A percentile compares a stretch with the other conserved stretches of the same genome.
phyloP scores from a whole-genome alignment of 306 rosid species.

The barrel medic (Medicago truncatula) region DNA sequence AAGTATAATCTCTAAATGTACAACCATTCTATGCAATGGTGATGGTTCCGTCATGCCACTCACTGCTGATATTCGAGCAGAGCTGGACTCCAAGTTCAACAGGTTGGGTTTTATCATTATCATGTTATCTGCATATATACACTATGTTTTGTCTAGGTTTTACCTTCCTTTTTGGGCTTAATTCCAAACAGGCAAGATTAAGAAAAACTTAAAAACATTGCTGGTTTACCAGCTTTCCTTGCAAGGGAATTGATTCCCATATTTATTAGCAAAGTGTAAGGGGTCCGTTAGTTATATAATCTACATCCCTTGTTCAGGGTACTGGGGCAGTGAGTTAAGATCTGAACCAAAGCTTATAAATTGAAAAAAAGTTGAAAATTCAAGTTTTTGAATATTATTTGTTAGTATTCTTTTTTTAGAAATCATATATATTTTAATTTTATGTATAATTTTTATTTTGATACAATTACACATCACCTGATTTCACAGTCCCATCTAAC shows the following conservation, averaged over 20 bases:
- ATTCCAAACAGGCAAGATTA: constrained; percentile 31
- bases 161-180: constrained; percentile 33
- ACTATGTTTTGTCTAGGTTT: constrained; percentile 14
- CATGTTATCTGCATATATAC: background rate
- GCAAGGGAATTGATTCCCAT: constrained; percentile 23
- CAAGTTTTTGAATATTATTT: background rate
- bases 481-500: constrained; percentile 13
- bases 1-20: constrained; percentile 83
- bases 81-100: constrained; percentile 73
- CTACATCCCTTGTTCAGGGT: constrained; percentile 16
- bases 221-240: constrained; percentile 26
- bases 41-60: constrained; percentile 77
- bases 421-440: too few relatives aligned
- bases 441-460: too few relatives aligned
- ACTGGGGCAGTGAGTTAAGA: background rate
- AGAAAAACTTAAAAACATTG: constrained; percentile 11
- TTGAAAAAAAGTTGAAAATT: background rate
- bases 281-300: constrained; percentile 1
- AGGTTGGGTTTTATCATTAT: constrained; percentile 60
- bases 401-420: background rate
- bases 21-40: constrained; percentile 78
- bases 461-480: background rate
- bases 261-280: background rate
- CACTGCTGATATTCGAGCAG: constrained; percentile 71
- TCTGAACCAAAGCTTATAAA: background rate